Conservation (phyloP, 208 protist species). For the Endotrypanum monterogeii region DNA sequence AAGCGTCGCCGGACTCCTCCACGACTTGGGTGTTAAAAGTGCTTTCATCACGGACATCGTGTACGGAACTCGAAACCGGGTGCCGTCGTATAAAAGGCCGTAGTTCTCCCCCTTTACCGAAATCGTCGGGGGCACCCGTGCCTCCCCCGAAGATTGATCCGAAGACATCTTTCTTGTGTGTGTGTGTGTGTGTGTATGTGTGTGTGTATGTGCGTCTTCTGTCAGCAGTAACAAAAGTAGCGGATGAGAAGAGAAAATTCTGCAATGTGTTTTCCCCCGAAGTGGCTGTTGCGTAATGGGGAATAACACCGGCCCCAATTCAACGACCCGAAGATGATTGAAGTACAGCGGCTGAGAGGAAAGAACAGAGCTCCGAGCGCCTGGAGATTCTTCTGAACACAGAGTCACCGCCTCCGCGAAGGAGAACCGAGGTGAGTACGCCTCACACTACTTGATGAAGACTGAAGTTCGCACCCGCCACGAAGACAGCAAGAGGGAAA, state of each 20-base stretch:
- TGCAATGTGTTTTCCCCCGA: background rate
- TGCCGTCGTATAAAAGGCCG: conserved; percentile 54
- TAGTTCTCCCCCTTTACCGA: conserved; percentile 21
- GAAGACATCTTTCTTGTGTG: conserved; percentile 3
- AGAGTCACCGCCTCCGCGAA: background rate
- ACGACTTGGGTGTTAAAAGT: conserved; percentile 52
- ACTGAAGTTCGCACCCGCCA: background rate
- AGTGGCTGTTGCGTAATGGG: background rate
- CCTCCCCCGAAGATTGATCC: background rate
- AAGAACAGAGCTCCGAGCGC: background rate
- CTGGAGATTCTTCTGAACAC: background rate
- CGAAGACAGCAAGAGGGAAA: background rate
- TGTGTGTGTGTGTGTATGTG: background rate
- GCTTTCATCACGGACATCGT: conserved; percentile 69
- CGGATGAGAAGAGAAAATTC: background rate
- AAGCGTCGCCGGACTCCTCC: conserved; percentile 46
- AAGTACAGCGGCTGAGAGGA: background rate
- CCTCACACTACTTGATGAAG: background rate
- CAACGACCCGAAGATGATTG: background rate
- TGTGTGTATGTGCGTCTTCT: background rate
- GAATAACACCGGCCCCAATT: background rate
- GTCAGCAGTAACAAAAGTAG: background rate
- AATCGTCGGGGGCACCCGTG: background rate
- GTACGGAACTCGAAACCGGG: conserved; percentile 58
- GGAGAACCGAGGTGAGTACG: background rate